A percentile compares a stretch with the other conserved stretches of the same genome.
Conservation (phyloP, 78 protist species). For the Cavenderia fasciculata region DNA sequence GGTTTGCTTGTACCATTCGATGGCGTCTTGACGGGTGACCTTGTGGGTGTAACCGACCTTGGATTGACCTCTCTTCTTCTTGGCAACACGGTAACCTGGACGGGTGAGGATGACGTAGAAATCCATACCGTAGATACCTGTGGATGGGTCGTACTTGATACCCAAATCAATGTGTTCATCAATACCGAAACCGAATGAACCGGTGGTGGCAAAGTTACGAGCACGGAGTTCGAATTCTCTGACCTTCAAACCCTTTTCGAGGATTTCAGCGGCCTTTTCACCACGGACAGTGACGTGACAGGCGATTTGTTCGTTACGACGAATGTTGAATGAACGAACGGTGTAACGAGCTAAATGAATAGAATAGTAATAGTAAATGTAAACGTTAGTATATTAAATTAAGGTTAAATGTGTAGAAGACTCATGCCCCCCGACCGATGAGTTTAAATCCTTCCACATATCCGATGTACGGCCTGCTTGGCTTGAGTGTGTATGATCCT, state of each 20-base stretch:
- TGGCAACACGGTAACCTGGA: slow-evolving; percentile 93
- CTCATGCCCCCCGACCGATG: not conserved
- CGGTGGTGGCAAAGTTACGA: slow-evolving; percentile 92
- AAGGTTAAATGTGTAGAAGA: not conserved
- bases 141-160: slow-evolving; percentile 98
- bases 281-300: slow-evolving; percentile 99
- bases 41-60: slow-evolving; percentile 89
- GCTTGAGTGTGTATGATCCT: not conserved
- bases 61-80: slow-evolving; percentile 71
- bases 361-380: not conserved
- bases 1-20: slow-evolving; percentile 95
- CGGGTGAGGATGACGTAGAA: slow-evolving; percentile 97
- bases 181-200: slow-evolving; percentile 98
- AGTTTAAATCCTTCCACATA: no score
- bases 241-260: slow-evolving; percentile 95
- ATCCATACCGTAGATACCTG: slow-evolving; percentile 99
- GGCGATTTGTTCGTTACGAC: slow-evolving; percentile 99
- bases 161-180: slow-evolving; percentile 99
- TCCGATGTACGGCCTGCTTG: not conserved
- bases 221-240: slow-evolving; percentile 97
- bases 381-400: not conserved
- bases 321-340: slow-evolving; percentile 96
- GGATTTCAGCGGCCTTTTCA: slow-evolving; percentile 98
- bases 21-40: slow-evolving; percentile 91
- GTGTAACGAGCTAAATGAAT: slow-evolving; percentile 96